Evolutionary conservation across 306 rosid species (phyloP).

Genomic region (Rubus parviflorus): DNA sequence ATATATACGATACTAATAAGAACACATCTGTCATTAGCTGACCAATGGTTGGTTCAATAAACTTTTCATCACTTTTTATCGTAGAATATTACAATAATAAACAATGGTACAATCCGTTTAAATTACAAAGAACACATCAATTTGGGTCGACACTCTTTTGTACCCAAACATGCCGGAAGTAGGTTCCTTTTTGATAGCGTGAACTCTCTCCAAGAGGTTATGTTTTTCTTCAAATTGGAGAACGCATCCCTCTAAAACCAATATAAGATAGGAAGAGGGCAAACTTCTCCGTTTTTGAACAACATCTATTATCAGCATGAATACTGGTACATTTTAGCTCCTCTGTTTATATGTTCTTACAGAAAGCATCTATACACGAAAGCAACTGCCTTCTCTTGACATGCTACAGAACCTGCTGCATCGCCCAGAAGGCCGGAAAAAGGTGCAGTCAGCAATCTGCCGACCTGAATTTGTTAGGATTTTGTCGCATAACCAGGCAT

Average conservation of each 20-base stretch:
- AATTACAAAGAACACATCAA: background rate
- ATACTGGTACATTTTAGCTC: conserved; percentile 25
- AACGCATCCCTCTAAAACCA: conserved; percentile 11
- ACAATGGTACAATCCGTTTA: background rate
- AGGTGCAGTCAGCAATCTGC: conserved; percentile 6
- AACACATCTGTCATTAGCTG: background rate
- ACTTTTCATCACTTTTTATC: background rate
- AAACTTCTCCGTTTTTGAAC: conserved; percentile 14
- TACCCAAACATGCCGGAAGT: background rate
- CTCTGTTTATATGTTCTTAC: background rate
- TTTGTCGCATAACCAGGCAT: background rate
- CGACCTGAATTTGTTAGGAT: conserved; percentile 11
- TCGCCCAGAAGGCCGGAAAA: conserved; percentile 14
- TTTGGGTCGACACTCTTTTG: conserved; percentile 1
- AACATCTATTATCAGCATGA: conserved; percentile 6
- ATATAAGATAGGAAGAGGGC: conserved; percentile 20
- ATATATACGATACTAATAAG: background rate
- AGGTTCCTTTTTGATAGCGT: background rate
- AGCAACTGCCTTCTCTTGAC: conserved; percentile 16
- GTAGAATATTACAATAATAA: background rate
- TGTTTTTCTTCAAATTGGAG: conserved; percentile 8
- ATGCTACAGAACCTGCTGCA: conserved; percentile 10
- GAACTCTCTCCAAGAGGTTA: background rate
- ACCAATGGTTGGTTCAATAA: conserved; percentile 3
- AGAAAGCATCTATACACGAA: conserved; percentile 24